These are phyloP conservation scores for Hypomyces perniciosus DNA, from an alignment of 2,329 filamentous ascomycete species.

Conservation along the genomic window DNA sequence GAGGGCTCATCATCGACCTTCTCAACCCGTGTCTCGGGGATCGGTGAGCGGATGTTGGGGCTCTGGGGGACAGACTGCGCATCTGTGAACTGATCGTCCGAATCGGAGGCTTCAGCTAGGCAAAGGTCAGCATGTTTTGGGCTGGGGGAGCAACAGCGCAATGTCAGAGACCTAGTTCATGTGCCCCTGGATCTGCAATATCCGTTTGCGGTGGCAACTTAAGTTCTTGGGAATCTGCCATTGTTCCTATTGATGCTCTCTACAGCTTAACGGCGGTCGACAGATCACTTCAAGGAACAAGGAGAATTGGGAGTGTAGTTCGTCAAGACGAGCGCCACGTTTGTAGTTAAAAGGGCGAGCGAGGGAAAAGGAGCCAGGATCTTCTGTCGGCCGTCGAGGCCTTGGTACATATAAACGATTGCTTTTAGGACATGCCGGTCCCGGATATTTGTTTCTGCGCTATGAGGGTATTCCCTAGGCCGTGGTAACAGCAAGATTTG, in stretches of 20 bases:
- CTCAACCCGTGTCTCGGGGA: conserved; percentile 54
- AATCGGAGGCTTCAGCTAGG: conserved; percentile 50
- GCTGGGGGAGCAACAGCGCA: background rate
- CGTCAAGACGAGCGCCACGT: background rate
- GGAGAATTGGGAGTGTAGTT: background rate
- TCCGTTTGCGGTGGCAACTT: conserved; percentile 27
- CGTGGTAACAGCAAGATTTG: too few relatives aligned
- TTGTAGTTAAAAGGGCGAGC: background rate
- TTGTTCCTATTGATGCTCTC: conserved; percentile 13
- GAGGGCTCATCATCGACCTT: conserved; percentile 46
- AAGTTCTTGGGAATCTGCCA: conserved; percentile 26
- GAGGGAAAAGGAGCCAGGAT: background rate
- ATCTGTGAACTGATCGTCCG: conserved; percentile 65
- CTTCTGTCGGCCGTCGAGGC: conserved; percentile 5
- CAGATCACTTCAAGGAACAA: background rate
- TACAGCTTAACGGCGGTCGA: background rate
- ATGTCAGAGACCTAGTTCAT: conserved; percentile 45
- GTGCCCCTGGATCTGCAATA: conserved; percentile 51
- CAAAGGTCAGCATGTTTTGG: conserved; percentile 19
- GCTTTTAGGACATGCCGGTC: conserved; percentile 8
- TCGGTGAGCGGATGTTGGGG: conserved; percentile 41
- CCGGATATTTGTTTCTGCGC: background rate
- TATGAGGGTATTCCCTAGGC: background rate
- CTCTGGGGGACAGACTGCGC: conserved; percentile 49
- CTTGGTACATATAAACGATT: background rate